Conservation (phyloP, 129 eudicot species). For the Ambrosia trifida region DNA sequence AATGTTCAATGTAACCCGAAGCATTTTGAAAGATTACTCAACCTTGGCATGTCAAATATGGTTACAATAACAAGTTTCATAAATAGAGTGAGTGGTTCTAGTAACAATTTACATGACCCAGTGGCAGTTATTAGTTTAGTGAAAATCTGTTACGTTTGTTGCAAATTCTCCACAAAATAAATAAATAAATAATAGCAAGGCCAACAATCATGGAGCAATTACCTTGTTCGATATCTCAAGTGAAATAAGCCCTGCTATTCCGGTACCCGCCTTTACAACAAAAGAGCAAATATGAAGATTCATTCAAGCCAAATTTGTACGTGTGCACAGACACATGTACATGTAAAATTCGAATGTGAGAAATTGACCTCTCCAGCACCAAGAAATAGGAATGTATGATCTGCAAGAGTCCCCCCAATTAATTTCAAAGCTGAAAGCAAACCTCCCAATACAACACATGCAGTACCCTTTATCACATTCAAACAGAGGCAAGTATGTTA, state of each 20-base stretch:
- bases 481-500: not conserved
- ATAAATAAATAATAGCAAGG: not conserved
- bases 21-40: not conserved
- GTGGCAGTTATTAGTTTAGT: not conserved
- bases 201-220: slow-evolving; percentile 1
- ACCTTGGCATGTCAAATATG: not conserved
- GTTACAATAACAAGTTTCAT: too few relatives aligned
- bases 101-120: not conserved
- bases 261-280: slow-evolving; percentile 87
- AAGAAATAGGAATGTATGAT: slow-evolving; percentile 76
- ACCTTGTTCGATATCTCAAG: slow-evolving; percentile 85
- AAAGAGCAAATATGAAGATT: slow-evolving; percentile 4
- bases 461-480: slow-evolving; percentile 60
- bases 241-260: slow-evolving; percentile 96
- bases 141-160: slow-evolving; percentile 4
- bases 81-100: slow-evolving; percentile 1
- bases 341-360: not conserved
- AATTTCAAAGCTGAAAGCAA: slow-evolving; percentile 63
- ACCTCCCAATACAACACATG: slow-evolving; percentile 84
- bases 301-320: not conserved
- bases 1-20: not conserved
- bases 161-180: not conserved
- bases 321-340: not conserved
- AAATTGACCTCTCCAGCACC: slow-evolving; percentile 82
- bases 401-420: slow-evolving; percentile 69